phyloP scores from a whole-genome alignment of 176 grass and related monocot species.

The Musa beccarii region DNA sequence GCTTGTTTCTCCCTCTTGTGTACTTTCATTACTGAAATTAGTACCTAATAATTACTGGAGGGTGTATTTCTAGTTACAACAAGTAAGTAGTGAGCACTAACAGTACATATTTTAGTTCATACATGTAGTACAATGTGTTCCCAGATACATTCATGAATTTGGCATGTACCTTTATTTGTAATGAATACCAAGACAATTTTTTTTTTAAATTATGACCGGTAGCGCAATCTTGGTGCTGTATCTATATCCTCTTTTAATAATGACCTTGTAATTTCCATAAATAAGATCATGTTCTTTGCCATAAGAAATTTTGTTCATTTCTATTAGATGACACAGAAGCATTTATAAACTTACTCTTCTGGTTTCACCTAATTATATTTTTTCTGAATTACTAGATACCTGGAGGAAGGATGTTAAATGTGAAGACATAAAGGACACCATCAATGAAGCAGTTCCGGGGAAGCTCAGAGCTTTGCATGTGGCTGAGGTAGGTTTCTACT shows the following conservation, averaged over 20 bases:
- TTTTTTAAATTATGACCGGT: not conserved
- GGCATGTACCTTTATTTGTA: not conserved
- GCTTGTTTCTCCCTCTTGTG: not conserved
- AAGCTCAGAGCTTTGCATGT: constrained; percentile 58
- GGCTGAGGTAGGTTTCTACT: constrained; percentile 40
- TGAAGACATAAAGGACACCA: constrained; percentile 41
- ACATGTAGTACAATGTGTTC: not conserved
- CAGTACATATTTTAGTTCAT: not conserved
- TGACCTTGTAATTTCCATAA: not conserved
- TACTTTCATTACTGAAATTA: not conserved
- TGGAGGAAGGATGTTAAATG: constrained; percentile 81
- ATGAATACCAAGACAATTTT: not conserved
- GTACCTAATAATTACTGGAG: not conserved
- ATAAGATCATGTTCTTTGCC: not conserved
- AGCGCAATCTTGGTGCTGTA: not conserved
- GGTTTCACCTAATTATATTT: not conserved
- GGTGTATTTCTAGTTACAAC: not conserved
- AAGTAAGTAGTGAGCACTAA: not conserved
- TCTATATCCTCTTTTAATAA: not conserved
- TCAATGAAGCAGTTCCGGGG: constrained; percentile 44
- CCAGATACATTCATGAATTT: not conserved
- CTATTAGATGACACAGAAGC: not conserved
- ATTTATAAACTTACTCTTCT: not conserved
- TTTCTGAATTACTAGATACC: constrained; percentile 42
- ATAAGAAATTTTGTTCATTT: not conserved